Evolutionary conservation across 2,329 filamentous ascomycete genomes (phyloP), one percentile per base, ranked within the genome.

Genomic region (Diaporthe sp.): DNA sequence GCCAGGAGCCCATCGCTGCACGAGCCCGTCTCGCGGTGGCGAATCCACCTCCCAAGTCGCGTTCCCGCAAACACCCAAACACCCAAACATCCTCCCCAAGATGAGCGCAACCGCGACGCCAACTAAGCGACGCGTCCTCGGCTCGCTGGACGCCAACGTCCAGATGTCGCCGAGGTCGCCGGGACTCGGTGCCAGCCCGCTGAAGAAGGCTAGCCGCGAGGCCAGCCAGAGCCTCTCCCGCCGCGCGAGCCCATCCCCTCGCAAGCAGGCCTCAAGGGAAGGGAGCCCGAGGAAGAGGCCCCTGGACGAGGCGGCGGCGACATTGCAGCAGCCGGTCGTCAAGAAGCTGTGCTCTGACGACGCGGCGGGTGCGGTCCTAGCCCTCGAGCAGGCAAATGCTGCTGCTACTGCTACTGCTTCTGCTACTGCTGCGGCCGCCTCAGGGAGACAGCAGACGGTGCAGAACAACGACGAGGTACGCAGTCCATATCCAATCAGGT

Each of bases 121-220:
- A 15, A 77, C 80, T 51, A 88, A 87, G 80, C 83, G 86, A 86
- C 87, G 87, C 86, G 87, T 85, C 77, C 86, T 89, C 55, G 87
- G 84, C 70, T 81, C 85, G 31, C 82, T 88, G 69, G 83, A 88
- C 82, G 84, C 85, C 73, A 89, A 89, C 83, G 84, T 75, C 51
- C 65, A 74, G 68, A 73, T 70, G 49, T 73, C 75, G 53, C 70
- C 74, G 46, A 73, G 62, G 55, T 74, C 70, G 6, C 69, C 75
- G 9, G 55, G 51, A 42, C 49, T 59, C 15, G 72, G 46, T 22
- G 65, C 49, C 59, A 77, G 74, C 49, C 75, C 73, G 42, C 58
- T 74, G 15, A 75, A 75, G 74, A 77, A 71, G 51, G 67, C 17
- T 17, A 25, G 53, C 68, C 58, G 49, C 59, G 58, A 73, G 58